These are phyloP conservation scores for Acanthamoeba healyi DNA, from an alignment of 208 protist genomes.

Conservation along the genomic window DNA sequence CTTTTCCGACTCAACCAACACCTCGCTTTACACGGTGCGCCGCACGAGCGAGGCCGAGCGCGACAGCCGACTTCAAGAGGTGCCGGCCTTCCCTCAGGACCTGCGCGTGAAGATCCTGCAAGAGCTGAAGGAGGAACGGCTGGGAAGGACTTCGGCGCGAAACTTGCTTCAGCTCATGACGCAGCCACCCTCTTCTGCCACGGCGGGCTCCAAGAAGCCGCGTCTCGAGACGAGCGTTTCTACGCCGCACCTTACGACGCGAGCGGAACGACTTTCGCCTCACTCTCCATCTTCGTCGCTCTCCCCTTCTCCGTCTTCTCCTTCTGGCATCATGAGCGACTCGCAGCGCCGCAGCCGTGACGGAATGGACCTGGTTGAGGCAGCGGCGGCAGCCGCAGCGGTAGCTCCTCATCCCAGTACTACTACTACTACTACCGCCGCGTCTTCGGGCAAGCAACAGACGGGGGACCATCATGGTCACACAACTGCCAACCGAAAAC, in stretches of 20 bases:
- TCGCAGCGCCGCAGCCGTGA: neutral
- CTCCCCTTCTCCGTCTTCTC: neutral
- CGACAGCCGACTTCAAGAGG: neutral
- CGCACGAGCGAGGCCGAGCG: neutral
- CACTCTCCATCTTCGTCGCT: neutral
- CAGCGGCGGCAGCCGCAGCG: neutral
- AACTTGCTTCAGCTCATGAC: constrained; percentile 75
- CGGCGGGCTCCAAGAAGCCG: neutral
- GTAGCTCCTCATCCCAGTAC: neutral
- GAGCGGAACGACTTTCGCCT: neutral
- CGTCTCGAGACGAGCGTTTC: constrained; percentile 1
- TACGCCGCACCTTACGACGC: neutral
- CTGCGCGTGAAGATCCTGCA: constrained; percentile 72
- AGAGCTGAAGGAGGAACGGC: constrained; percentile 67
- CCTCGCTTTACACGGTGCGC: neutral
- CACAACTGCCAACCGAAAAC: neutral
- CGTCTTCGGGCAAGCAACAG: neutral
- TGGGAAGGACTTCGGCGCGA: constrained; percentile 70
- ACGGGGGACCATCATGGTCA: neutral
- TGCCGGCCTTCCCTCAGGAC: constrained; percentile 71
- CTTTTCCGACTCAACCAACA: constrained; percentile 27
- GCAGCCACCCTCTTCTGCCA: neutral
- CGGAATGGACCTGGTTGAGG: neutral
- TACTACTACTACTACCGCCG: neutral
- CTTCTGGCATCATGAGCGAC: neutral